Conservation (phyloP, 805 yeast genomes). For the Huiozyma sinensis region DNA sequence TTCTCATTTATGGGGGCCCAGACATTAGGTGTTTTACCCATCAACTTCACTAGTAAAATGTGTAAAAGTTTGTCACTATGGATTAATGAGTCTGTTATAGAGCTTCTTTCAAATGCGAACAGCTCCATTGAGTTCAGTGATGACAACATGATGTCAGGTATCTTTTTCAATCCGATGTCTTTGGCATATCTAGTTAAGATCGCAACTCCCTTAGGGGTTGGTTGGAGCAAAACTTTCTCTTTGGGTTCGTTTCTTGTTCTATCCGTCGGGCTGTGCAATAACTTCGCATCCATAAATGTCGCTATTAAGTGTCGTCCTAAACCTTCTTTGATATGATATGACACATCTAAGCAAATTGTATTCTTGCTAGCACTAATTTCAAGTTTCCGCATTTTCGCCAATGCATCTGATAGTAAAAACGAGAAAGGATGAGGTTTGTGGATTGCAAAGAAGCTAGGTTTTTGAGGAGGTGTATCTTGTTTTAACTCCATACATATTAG, state of each 20-base stretch:
- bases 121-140: conserved; percentile 62
- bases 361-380: conserved; percentile 38
- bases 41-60: conserved; percentile 47
- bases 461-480: conserved; percentile 9
- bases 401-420: conserved; percentile 44
- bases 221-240: conserved; percentile 46
- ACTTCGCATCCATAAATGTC: conserved; percentile 47
- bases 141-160: conserved; percentile 43
- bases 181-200: conserved; percentile 51
- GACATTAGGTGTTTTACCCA: conserved; percentile 59
- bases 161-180: conserved; percentile 39
- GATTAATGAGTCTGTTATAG: conserved; percentile 44
- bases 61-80: conserved; percentile 56
- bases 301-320: conserved; percentile 39
- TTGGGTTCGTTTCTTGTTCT: conserved; percentile 47
- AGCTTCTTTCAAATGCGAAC: conserved; percentile 55
- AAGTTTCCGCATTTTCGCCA: conserved; percentile 40
- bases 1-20: conserved; percentile 52
- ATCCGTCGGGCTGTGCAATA: conserved; percentile 67
- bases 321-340: conserved; percentile 42
- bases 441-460: conserved; percentile 11
- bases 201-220: conserved; percentile 86
- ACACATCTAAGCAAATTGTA: conserved; percentile 42
- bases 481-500: conserved; percentile 33
- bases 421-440: conserved; percentile 37